phyloP scores from a whole-genome alignment of 225 moss, liverwort and hornwort species.

The Physcomitrium patens region DNA sequence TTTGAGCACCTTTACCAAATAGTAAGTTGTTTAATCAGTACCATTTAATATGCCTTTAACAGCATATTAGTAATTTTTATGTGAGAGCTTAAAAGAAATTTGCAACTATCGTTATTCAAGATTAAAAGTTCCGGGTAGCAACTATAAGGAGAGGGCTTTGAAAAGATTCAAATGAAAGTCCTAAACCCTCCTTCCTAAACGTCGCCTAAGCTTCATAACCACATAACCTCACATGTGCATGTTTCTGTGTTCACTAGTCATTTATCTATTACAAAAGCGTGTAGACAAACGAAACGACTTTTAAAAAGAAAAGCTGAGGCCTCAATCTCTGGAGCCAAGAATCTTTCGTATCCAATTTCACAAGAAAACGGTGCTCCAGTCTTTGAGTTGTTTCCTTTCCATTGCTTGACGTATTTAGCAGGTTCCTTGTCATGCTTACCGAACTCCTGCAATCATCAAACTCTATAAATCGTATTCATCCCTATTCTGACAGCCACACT shows the following conservation, averaged over 20 bases:
- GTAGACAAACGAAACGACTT: not conserved
- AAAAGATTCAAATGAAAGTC: too few species aligned
- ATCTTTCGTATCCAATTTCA: slow-evolving; percentile 83
- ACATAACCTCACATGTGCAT: not conserved
- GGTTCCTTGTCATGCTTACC: slow-evolving; percentile 90
- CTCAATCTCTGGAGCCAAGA: slow-evolving; percentile 84
- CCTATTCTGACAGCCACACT: slow-evolving; percentile 8
- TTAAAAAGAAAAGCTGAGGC: not conserved
- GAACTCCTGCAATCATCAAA: slow-evolving; percentile 62
- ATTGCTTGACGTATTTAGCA: slow-evolving; percentile 80
- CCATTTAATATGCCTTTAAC: not conserved
- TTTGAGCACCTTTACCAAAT: not conserved
- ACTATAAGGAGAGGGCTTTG: too few species aligned
- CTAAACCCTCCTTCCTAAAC: too few species aligned
- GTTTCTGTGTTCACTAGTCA: not conserved
- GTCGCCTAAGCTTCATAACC: not conserved
- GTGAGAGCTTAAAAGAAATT: too few species aligned
- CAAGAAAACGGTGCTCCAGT: slow-evolving; percentile 68
- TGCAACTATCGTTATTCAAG: too few species aligned
- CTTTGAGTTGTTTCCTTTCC: slow-evolving; percentile 69
- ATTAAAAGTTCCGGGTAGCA: too few species aligned
- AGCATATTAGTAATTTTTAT: too few species aligned
- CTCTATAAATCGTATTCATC: not conserved
- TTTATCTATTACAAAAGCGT: not conserved
- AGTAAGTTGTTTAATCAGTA: not conserved